phyloP scores from a whole-genome alignment of 176 grass and related monocot species.

The Bolboschoenus planiculmis region DNA sequence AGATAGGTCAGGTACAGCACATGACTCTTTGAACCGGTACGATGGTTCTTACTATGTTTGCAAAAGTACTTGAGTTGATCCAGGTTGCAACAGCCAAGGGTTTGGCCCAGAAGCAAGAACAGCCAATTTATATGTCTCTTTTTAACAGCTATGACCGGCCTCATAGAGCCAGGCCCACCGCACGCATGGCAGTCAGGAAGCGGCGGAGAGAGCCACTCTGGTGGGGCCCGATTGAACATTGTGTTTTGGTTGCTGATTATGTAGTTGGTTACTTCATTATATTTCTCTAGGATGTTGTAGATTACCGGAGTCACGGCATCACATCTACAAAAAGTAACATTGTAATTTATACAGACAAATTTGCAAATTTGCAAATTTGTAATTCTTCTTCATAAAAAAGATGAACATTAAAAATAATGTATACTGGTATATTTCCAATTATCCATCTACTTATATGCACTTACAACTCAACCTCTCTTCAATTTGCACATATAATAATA shows the following conservation, averaged over 20 bases:
- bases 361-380: background rate
- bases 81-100: conserved; percentile 56
- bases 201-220: conserved; percentile 21
- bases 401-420: background rate
- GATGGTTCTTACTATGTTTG: conserved; percentile 37
- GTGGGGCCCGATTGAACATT: conserved; percentile 47
- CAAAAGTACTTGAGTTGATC: conserved; percentile 78
- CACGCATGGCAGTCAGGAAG: conserved; percentile 39
- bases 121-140: conserved; percentile 67
- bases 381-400: background rate
- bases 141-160: conserved; percentile 38
- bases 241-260: conserved; percentile 23
- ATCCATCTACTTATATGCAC: background rate
- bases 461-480: background rate
- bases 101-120: conserved; percentile 61
- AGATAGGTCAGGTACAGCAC: conserved; percentile 51
- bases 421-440: background rate
- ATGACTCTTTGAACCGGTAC: conserved; percentile 64
- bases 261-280: conserved; percentile 30
- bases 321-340: conserved; percentile 2
- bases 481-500: background rate
- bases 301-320: background rate
- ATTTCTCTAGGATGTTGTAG: conserved; percentile 48
- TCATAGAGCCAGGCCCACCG: background rate
- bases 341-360: background rate